Base-by-base conservation (phyloP, 164 flowering plant species). In the Amborella trichopoda region DNA sequence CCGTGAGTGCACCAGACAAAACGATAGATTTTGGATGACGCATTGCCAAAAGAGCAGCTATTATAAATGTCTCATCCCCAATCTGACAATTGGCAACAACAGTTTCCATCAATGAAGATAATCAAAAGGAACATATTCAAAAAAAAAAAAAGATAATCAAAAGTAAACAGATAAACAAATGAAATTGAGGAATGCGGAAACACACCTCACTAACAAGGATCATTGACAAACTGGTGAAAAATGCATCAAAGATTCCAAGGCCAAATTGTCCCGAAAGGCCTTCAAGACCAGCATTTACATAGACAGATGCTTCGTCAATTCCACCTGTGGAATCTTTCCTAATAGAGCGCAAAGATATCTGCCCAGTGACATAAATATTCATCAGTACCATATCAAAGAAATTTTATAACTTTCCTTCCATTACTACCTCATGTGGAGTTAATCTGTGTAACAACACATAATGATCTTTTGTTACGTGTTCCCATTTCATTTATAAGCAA, bases 31-130 rank as follows among this genome's bases (percentile, higher is more conserved):
- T 93, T 23, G 99, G 99, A 55, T 93, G 99, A 24, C 99, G 96
- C 99, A 93, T 93, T 5, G 99, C 99, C 99, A 93, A 84, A 13
- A 93, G 79, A 58, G 99, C 99, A 14, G 96, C 99, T 60, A 93
- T 93, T 53, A 93, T 93, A 52, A 93, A 93, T 13, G 99, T 93
- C 50, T 93, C 99, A 66, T 93, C 99, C 69, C 99, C 99, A 68
- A 93, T 83, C 96, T 93, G 70, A 47, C 43, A 63, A 20, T n/a
- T 45, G 26, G 5, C n/a, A 21, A 37, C 5, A 8, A 37, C 10
- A 37, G 41, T n/a, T n/a, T n/a, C n/a, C 19, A 37, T 26, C 28
- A 24, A 17, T 12, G 3, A 3, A 39, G 8, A 48, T 3, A 18
- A 28, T 19, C 52, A n/a, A 3, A 11, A 19, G 5, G 34, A 38